phyloP scores from a whole-genome alignment of 257 asterid species.

The Voacanga thouarsii region DNA sequence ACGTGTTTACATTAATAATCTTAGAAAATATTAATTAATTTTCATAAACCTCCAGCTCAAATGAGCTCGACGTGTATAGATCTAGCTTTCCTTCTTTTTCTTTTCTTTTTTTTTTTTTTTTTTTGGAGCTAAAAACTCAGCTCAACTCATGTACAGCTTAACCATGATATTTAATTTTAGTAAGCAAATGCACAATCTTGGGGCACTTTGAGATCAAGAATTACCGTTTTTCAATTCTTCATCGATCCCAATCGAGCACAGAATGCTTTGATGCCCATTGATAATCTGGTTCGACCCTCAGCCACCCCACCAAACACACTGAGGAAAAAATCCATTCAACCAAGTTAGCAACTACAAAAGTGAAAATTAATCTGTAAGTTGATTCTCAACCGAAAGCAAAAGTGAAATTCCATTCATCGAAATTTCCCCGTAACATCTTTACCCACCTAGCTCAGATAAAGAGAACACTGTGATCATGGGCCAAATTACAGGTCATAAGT shows the following conservation, averaged over 20 bases:
- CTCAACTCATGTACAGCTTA: background rate
- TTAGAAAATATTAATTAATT: background rate
- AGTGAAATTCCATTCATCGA: background rate
- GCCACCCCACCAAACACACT: background rate
- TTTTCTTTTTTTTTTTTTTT: no score
- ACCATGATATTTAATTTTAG: background rate
- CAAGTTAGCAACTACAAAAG: background rate
- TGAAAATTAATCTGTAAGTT: background rate
- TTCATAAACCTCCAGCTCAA: background rate
- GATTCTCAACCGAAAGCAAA: background rate
- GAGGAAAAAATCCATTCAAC: background rate
- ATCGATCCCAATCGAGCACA: background rate
- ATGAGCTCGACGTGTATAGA: background rate
- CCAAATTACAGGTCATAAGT: background rate
- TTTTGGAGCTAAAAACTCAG: background rate
- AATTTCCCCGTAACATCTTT: background rate
- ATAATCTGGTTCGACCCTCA: background rate
- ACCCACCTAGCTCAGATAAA: background rate
- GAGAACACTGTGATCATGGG: no score
- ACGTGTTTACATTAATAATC: background rate
- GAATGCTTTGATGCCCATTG: background rate
- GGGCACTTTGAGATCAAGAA: background rate
- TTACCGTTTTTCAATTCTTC: background rate
- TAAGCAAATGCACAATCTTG: background rate
- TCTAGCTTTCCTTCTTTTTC: no score